Conservation (phyloP, 768 basidiomycete genomes). For the Tylopilus sp. region DNA sequence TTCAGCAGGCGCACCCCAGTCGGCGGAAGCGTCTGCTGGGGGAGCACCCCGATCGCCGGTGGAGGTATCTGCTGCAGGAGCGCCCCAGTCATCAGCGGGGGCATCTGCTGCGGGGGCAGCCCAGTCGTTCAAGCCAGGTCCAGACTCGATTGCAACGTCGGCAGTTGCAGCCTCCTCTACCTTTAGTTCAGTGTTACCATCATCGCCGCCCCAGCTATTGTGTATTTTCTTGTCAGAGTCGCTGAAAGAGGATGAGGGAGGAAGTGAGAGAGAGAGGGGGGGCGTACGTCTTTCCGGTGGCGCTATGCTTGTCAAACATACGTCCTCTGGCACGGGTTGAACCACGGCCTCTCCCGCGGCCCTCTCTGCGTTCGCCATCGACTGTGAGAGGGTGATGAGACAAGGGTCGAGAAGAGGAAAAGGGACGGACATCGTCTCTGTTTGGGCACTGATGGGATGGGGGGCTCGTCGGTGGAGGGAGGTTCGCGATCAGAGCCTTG, state of each 20-base stretch:
- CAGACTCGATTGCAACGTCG: constrained; percentile 61
- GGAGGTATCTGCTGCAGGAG: constrained; percentile 24
- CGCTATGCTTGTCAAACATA: constrained; percentile 82
- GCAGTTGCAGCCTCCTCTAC: constrained; percentile 69
- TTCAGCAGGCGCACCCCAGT: constrained; percentile 36
- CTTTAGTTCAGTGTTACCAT: constrained; percentile 79
- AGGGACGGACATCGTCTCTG: constrained; percentile 31
- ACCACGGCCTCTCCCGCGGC: constrained; percentile 42
- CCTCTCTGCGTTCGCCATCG: constrained; percentile 45
- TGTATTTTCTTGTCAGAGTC: constrained; percentile 95
- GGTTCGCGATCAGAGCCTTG: constrained; percentile 39
- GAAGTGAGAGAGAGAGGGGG: neutral
- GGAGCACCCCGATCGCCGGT: constrained; percentile 39
- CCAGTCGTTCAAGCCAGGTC: constrained; percentile 34
- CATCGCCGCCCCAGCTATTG: constrained; percentile 93
- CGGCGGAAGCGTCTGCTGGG: too few relatives aligned
- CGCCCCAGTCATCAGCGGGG: constrained; percentile 36
- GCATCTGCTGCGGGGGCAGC: constrained; percentile 16
- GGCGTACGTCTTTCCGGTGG: constrained; percentile 77
- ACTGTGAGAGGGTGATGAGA: constrained; percentile 21
- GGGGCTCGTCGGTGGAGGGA: constrained; percentile 36
- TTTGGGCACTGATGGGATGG: constrained; percentile 30
- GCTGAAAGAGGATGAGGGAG: constrained; percentile 38
- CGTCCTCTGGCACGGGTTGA: constrained; percentile 61
- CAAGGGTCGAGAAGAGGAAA: neutral